Evolutionary conservation across 2,329 filamentous ascomycete species (phyloP), one percentile per base, ranked within the genome.

Genomic region (Alternaria sp.): DNA sequence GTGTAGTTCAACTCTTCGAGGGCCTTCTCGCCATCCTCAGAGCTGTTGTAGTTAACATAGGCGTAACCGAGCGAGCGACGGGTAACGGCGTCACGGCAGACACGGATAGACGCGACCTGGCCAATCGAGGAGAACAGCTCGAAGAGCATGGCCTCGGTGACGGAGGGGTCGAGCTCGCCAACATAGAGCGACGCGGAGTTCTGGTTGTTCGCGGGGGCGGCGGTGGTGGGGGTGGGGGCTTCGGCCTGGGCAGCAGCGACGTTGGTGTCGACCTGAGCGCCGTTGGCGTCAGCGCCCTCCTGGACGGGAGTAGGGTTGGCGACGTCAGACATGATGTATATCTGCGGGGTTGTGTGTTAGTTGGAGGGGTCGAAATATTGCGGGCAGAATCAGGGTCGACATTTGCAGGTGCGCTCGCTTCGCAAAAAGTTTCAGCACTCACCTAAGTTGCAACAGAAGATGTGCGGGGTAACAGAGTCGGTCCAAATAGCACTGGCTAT

Each of bases 41-140:
- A 96, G 81, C 93, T 94, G 87, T 98, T 99, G 89, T 98, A 99
- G 89, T 99, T 99, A 84, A 99, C 95, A 82, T 99, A 99, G 82
- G 95, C 95, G 82, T 99, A 99, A 72, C 95, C 95, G 71, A 99
- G 93, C 69, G 95, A 99, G 82, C 95, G 94, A 81, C 95, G 94
- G 78, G 95, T 98, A 79, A 99, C 94, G 66, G 95, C 94, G 79
- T 99, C 95, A 84, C 95, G 95, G 89, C 95, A 99, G 80, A 99
- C 95, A 88, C 95, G 95, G 82, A 99, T 99, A 64, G 95, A 99
- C 70, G 95, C 95, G 75, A 99, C 95, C 77, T 96, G 94, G 74
- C 95, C 95, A 79, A 99, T 99, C 83, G 96, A 95, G 63, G 95
- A 98, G 88, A 99, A 99, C 67, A 99, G 92, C 89, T 99, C 95